Conservation (phyloP, 2,329 filamentous ascomycete genomes). For the Colletotrichum noveboracense region DNA sequence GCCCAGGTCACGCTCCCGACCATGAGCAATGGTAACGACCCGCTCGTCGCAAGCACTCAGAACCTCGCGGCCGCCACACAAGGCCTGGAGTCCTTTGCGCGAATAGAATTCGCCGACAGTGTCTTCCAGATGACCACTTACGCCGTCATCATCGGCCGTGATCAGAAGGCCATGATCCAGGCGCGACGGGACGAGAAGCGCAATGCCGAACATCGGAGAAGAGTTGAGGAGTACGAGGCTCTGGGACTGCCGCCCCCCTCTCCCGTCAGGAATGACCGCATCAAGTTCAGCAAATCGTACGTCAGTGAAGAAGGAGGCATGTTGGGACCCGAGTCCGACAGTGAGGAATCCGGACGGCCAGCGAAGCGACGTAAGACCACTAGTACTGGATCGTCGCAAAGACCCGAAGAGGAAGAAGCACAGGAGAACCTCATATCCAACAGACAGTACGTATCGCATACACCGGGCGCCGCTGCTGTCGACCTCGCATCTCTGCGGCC, state of each 20-base stretch:
- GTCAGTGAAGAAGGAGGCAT: constrained; percentile 75
- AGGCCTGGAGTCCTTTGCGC: constrained; percentile 61
- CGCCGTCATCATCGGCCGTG: constrained; percentile 74
- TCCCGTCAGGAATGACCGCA: constrained; percentile 54
- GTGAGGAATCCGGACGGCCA: constrained; percentile 53
- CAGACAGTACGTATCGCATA: constrained; percentile 65
- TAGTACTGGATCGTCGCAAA: constrained; percentile 44
- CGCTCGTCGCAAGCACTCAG: constrained; percentile 34
- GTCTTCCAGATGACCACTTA: constrained; percentile 81
- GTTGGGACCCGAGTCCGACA: constrained; percentile 66
- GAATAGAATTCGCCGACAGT: constrained; percentile 75
- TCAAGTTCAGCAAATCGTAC: constrained; percentile 67
- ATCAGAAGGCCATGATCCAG: constrained; percentile 63
- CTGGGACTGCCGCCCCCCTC: constrained; percentile 56
- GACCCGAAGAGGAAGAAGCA: constrained; percentile 45
- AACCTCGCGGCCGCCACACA: constrained; percentile 39
- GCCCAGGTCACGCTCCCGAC: constrained; percentile 49
- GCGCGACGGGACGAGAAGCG: constrained; percentile 58
- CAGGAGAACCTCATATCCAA: constrained; percentile 58
- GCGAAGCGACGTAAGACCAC: constrained; percentile 53
- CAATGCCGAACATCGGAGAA: constrained; percentile 48
- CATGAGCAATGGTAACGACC: constrained; percentile 30
- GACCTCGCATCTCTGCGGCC: constrained; percentile 66
- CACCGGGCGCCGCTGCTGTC: constrained; percentile 62
- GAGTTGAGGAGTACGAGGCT: constrained; percentile 50